Base-by-base conservation (phyloP, 352 stramenopile species). In the Peronospora destructor region DNA sequence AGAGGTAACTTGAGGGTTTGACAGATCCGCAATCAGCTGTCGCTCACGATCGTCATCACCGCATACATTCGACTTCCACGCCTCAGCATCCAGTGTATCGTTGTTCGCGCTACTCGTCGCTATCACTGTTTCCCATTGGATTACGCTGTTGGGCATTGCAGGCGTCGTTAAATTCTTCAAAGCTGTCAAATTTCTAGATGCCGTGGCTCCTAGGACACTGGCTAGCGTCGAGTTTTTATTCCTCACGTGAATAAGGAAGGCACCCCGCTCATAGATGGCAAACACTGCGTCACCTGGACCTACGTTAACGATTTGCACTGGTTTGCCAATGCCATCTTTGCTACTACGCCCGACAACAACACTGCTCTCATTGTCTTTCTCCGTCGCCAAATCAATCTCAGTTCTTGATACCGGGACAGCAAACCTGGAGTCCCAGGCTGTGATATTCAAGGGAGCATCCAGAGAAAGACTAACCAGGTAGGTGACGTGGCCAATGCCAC, bases 361-460 rank as follows among this genome's bases (percentile, higher is more conserved):
- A 10, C 54, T 53, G 16, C 33, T 37, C 26, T 61, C 44, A 13
- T 40, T 57, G 4, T 51, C 47, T 5, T 76, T 65, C 11, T 68
- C 59, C 48, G 45, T 35, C 8, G 25, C 7, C 32, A 71, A 38
- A 32, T 76, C 65, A 35, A 84, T 56, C 42, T 79, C 59, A n/a
- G 65, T 73, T 14, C 56, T 68, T 1, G 74, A 68, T 10, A 90
- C 70, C 2, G 81, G 67, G 0, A 87, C 79, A 14, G 74, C 76
- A 45, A 87, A 90, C 59, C 84, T 87, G 42, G 76, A 65, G 52
- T 90, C 76, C 76, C 76, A 90, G 3, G 66, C 74, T 9, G 68
- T 70, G 26, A 87, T 59, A 40, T 71, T 59, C 52, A 62, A 56
- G 0, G 73, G 58, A 7, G 49, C 42, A 33, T 78, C 59, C 17